Evolutionary conservation across 768 basidiomycete genomes (phyloP), one percentile per base, ranked within the genome.

Genomic region (Mycena belliarum): DNA sequence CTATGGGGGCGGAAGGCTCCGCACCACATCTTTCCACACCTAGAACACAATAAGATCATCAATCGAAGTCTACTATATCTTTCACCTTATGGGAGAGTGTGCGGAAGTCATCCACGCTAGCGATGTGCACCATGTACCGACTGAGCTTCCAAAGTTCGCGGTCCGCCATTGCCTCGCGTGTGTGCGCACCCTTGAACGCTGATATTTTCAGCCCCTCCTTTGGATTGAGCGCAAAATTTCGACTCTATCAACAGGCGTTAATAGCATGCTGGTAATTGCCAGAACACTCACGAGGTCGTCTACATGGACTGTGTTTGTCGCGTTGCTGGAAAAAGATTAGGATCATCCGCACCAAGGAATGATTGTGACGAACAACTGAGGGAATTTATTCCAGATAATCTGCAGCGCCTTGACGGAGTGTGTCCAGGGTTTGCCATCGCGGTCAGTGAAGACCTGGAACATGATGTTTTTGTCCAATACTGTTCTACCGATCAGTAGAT

Each of bases 151-250:
- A 74, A 12, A 95, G 76, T 64, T 93, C 91, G 42, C 82, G 78
- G 69, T 95, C 89, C 15, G 79, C 85, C 68, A 75, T 73, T 8
- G 82, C 79, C 63, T 84, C 82, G 11, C 75, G 69, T 10, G 86
- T 89, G 65, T 90, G 86, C 2, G 89, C 89, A 60, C 86, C 81
- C 70, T 87, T 90, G 77, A 90, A 95, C 0, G 93, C 82, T 24
- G 82, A 80, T 25, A 95, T 92, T 72, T 91, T 93, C 37, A 95
- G 77, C 6, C 93, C 93, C 72, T 91, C 85, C 42, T 77, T 79
- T 1, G 91, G 91, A 66, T 96, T 95, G 57, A 95, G 75, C 4
- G 93, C 93, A 72, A 95, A 95, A 68, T 94, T 95, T 16, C 92
- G 84, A 55, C 86, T 83, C 82, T 89, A 59, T 2, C 2, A 21